Conservation (phyloP, 2,329 filamentous ascomycete species). For the Aspergillus tubingensis region DNA sequence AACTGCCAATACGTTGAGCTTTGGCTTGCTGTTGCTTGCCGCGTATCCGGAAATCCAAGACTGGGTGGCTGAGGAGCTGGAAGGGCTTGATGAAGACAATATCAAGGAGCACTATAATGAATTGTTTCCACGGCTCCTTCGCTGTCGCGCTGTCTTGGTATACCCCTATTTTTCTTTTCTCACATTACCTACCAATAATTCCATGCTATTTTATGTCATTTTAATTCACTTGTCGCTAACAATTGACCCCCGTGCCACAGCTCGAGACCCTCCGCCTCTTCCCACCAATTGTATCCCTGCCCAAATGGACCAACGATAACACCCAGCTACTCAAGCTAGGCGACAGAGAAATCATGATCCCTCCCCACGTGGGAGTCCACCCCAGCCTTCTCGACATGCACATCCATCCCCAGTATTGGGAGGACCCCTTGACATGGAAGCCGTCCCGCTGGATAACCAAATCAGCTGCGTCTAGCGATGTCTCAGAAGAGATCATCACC, state of each 20-base stretch:
- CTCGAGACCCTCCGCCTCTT: conserved; percentile 13
- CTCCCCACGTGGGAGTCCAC: not conserved
- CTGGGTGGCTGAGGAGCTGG: conserved; percentile 10
- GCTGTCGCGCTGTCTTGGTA: conserved; percentile 5
- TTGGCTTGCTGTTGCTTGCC: conserved; percentile 3
- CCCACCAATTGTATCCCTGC: conserved; percentile 3
- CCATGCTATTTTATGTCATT: no score
- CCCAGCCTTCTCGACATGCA: conserved; percentile 4
- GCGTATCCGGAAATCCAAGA: conserved; percentile 7
- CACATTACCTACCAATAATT: no score
- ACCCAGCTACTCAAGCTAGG: not conserved
- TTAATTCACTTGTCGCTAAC: not conserved
- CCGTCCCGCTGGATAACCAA: conserved; percentile 6
- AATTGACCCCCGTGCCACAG: not conserved
- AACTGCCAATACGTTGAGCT: conserved; percentile 7
- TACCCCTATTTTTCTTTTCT: no score
- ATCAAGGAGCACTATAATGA: not conserved
- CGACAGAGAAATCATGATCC: not conserved
- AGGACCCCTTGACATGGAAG: conserved; percentile 3
- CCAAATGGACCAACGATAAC: conserved; percentile 7
- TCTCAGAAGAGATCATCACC: not conserved
- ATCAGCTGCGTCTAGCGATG: not conserved
- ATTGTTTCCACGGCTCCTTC: not conserved
- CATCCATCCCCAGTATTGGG: conserved; percentile 2
- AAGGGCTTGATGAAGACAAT: not conserved